Evolutionary conservation across 495 filamentous ascomycete species (phyloP), one percentile per base, ranked within the genome.

Genomic region (Aspergillus asperescens): DNA sequence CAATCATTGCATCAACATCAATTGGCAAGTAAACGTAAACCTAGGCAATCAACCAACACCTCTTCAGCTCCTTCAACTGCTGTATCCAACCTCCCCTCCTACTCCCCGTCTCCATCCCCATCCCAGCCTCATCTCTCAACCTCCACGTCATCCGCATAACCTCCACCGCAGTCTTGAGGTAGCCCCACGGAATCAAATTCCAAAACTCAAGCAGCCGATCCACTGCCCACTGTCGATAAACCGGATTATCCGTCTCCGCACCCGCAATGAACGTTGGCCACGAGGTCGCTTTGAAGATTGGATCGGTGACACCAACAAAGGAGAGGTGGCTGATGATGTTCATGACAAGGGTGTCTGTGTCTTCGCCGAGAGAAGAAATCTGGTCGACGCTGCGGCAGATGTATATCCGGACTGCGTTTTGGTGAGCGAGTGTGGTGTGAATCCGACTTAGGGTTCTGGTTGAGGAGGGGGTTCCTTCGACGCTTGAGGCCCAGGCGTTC

Each of bases 241-340:
- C 24, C 1, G 22, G 22, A 27, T 54, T 39, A n/a, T 46, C 29
- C 1, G 50, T 54, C 19, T 54, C 50, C 4, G 23, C 50, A 7
- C 50, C 50, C 2, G 42, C 50, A n/a, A 54, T 54, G 16, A 54
- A 54, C 16, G 50, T 54, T 32, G 50, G 40, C 50, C 50, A 54
- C 8, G 31, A 35, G 10, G 50, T 54, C 12, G 42, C 50, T 16
- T 46, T 45, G 32, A 46, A 45, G 1, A 54, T 4, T 7, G 41
- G 31, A 15, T 54, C 41, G 7, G 9, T 9, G 20, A 24, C 18
- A 19, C 44, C 32, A 0, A 54, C 19, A 4, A 29, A 19, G 1
- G 41, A 27, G 0, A 54, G 42, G 13, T 54, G 42, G 18, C 10
- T 5, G 10, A 54, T 31, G 20, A 54, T 38, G 3, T 46, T 39